These are phyloP conservation scores for Venturia nashicola DNA, from an alignment of 2,329 filamentous ascomycete species.

Conservation along the genomic window DNA sequence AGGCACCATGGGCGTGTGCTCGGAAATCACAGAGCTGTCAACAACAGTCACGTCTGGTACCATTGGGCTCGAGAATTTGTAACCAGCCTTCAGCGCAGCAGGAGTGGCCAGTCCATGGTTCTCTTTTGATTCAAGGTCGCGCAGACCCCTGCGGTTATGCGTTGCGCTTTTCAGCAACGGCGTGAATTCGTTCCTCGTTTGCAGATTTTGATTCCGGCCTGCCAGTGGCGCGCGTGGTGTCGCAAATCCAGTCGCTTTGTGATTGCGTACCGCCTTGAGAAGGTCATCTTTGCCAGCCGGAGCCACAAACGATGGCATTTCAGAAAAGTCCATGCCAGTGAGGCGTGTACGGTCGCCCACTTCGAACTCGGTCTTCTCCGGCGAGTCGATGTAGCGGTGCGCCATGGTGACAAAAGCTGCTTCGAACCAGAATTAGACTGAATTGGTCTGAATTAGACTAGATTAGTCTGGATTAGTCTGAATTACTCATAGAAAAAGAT, in stretches of 20 bases:
- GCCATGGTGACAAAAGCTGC: conserved; percentile 23
- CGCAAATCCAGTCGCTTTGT: conserved; percentile 39
- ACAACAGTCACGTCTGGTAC: conserved; percentile 68
- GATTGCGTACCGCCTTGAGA: conserved; percentile 34
- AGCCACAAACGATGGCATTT: conserved; percentile 77
- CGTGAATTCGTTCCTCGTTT: conserved; percentile 67
- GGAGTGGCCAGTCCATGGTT: conserved; percentile 50
- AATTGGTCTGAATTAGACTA: too few relatives aligned
- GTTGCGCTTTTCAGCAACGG: conserved; percentile 78
- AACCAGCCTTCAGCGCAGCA: conserved; percentile 47
- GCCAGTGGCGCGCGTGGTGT: conserved; percentile 68
- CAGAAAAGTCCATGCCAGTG: conserved; percentile 53
- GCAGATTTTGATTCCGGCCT: conserved; percentile 47
- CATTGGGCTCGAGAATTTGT: conserved; percentile 59
- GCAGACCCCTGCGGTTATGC: conserved; percentile 46
- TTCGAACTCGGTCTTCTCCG: conserved; percentile 52
- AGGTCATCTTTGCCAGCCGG: conserved; percentile 65
- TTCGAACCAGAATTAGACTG: background rate
- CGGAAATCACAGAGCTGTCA: conserved; percentile 43
- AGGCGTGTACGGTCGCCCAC: conserved; percentile 73
- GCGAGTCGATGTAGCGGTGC: conserved; percentile 58
- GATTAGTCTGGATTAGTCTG: background rate
- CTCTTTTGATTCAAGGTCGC: conserved; percentile 21
- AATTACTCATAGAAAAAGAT: background rate
- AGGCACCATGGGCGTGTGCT: conserved; percentile 63